Base-by-base conservation (phyloP, 108 stramenopile species). In the Mediolabrus comicus region DNA sequence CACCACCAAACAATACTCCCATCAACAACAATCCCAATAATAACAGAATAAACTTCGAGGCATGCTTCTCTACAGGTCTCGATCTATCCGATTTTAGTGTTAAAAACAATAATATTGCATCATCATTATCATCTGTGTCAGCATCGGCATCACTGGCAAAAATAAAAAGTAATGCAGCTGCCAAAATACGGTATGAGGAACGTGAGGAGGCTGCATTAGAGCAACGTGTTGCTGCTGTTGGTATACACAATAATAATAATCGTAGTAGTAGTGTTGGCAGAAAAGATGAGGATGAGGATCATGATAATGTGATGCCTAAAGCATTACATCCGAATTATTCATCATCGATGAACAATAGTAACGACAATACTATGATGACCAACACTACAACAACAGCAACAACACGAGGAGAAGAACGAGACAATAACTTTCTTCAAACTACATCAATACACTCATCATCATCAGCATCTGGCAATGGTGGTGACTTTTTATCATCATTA, bases 271-370 rank as follows among this genome's bases (percentile, higher is more conserved):
- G 22, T 24, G 22, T 8, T 22, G 46, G 22, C 46, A 49, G 46
- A 6, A 49, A 24, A 7, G 46, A n/a, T n/a, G n/a, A n/a, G n/a
- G n/a, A n/a, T n/a, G n/a, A n/a, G n/a, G n/a, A n/a, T n/a, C n/a
- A n/a, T n/a, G n/a, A n/a, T n/a, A n/a, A 49, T 49, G 22, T 22
- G 8, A 49, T 49, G 46, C 46, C 46, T 22, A 49, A 22, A 49
- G 46, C 46, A 49, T 49, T 49, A 49, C 46, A 49, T 49, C 46
- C 46, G 8, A 49, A 49, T 49, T 49, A n/a, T n/a, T n/a, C n/a
- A n/a, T n/a, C n/a, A n/a, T n/a, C n/a, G n/a, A n/a, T n/a, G n/a
- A n/a, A n/a, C n/a, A n/a, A n/a, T n/a, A n/a, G n/a, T n/a, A n/a
- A n/a, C n/a, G n/a, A n/a, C n/a, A n/a, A n/a, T n/a, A n/a, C n/a